Percentiles rank a stretch among this genome's conserved stretches.
phyloP scores from a whole-genome alignment of 352 stramenopile genomes.

The Phytophthora constricta region DNA sequence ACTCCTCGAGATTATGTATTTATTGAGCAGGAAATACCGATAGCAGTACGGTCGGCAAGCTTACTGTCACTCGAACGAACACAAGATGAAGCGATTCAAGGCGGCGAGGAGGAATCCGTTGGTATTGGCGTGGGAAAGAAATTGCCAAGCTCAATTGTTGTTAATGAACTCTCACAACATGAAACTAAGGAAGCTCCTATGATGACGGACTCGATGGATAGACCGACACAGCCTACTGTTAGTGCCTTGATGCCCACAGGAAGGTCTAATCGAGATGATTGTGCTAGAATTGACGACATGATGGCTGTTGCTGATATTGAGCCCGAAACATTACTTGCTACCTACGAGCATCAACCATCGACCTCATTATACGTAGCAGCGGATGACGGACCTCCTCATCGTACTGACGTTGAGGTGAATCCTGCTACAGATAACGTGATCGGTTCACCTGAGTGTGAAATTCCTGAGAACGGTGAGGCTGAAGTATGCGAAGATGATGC shows the following conservation, averaged over 20 bases:
- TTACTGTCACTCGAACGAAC: background rate
- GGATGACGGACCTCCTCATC: too few relatives aligned
- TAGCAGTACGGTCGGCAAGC: background rate
- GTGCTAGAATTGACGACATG: background rate
- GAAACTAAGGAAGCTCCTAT: too few relatives aligned
- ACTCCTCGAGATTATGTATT: background rate
- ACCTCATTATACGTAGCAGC: too few relatives aligned
- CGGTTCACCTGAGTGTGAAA: background rate
- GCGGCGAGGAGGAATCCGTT: background rate
- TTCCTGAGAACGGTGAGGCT: background rate
- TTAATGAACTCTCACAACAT: too few relatives aligned
- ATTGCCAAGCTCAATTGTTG: background rate
- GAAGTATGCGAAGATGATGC: background rate
- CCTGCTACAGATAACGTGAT: background rate
- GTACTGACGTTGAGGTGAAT: background rate
- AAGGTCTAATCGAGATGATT: background rate
- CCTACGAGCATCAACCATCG: background rate
- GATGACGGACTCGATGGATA: too few relatives aligned
- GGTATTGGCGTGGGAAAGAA: background rate
- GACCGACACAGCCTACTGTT: background rate
- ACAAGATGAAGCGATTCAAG: conserved; percentile 20
- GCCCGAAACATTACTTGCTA: background rate
- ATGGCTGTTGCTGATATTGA: background rate
- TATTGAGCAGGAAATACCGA: background rate
- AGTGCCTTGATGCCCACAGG: background rate